phyloP scores from a whole-genome alignment of 306 rosid genomes.

The Ammopiptanthus mongolicus region DNA sequence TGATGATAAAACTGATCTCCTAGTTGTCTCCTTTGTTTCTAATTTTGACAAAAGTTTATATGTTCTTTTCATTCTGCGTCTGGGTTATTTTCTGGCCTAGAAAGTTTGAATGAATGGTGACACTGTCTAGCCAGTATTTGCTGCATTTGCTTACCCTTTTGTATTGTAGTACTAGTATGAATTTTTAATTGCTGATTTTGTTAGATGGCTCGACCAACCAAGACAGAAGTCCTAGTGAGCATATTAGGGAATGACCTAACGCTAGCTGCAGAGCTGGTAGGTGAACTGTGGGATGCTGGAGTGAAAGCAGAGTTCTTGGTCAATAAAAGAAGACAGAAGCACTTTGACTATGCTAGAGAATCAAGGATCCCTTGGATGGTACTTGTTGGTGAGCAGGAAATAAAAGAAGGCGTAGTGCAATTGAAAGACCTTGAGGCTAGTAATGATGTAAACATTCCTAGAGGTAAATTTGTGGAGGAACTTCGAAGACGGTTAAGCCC shows the following conservation, averaged over 20 bases:
- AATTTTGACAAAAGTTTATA: not conserved
- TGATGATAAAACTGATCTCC: not conserved
- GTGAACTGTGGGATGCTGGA: slow-evolving; percentile 68
- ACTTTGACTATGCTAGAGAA: slow-evolving; percentile 68
- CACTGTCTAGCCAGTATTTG: not conserved
- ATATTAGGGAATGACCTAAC: slow-evolving; percentile 61
- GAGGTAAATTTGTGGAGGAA: slow-evolving; percentile 60
- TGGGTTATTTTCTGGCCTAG: not conserved
- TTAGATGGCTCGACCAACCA: slow-evolving; percentile 71
- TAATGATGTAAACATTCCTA: slow-evolving; percentile 33
- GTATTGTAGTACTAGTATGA: not conserved
- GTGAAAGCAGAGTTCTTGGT: slow-evolving; percentile 63
- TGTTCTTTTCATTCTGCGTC: not conserved
- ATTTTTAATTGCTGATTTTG: slow-evolving; percentile 4
- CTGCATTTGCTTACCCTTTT: not conserved
- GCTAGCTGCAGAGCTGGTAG: slow-evolving; percentile 62
- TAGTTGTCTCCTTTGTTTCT: not conserved
- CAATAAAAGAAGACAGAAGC: slow-evolving; percentile 56
- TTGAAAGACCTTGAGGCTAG: slow-evolving; percentile 47
- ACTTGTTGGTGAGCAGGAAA: slow-evolving; percentile 65
- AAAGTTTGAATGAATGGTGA: not conserved
- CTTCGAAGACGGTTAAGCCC: slow-evolving; percentile 43
- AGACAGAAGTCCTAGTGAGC: slow-evolving; percentile 83
- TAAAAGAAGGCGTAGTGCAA: slow-evolving; percentile 56
- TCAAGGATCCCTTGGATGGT: slow-evolving; percentile 88